Base-by-base conservation (phyloP, 306 rosid species). In the Senna tora region DNA sequence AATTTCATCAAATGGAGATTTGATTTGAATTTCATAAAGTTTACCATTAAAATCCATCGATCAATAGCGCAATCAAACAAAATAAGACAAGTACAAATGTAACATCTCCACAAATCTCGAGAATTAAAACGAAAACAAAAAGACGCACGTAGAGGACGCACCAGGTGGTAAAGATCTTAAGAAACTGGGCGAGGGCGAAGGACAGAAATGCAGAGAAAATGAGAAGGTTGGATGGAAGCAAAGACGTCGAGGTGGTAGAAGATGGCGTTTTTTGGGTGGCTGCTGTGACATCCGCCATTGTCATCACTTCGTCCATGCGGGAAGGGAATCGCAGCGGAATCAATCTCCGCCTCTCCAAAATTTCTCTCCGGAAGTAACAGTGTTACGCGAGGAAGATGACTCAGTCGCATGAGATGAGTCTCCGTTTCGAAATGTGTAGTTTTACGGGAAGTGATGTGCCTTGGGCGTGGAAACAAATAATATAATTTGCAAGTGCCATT, bases 281-380 rank as follows among this genome's bases (percentile, higher is more conserved):
- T 6, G 82, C 76, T 0, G 30, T 59, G 30, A 82, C 80, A 42
- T 81, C 84, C 15, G 79, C 84, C 59, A 55, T 76, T 43, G 76
- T 82, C 52, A 86, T 46, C 74, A 71, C 87, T 71, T 83, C 76
- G 73, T 74, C 84, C 85, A 81, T 80, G 34, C 4, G 30, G 36
- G 14, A 46, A 58, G 11, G 8, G 69, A 28, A 45, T 46, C 55
- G 6, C 38, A 22, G 32, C 39, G 50, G 28, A 43, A 61, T 20
- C 43, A 22, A 6, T 22, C 39, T 45, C 68, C 60, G 55, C 32
- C n/a, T 0, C 45, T 16, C 53, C 14, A 21, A 53, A 53, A 16
- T 65, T 38, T 51, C 52, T 38, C 34, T 43, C 34, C 53, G 5
- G 36, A 9, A 14, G 9, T 6, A 9, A 36, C 43, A 36, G 66